Conservation (phyloP, 345 rosid genomes). For the Tarenaya hassleriana region DNA sequence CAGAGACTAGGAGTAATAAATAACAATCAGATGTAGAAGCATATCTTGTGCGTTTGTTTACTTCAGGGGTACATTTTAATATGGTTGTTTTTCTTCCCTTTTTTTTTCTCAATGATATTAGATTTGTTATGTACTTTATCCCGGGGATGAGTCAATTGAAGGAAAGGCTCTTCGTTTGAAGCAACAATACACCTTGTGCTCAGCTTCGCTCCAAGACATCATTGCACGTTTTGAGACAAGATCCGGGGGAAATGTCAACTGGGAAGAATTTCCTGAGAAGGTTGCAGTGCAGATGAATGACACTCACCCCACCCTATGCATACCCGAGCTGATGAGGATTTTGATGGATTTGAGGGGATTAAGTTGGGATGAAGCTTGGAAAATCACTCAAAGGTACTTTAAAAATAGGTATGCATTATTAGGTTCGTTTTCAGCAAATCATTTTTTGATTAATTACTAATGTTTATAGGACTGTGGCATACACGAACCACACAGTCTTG, state of each 20-base stretch:
- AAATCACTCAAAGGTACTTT: slow-evolving; percentile 60
- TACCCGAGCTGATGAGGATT: slow-evolving; percentile 71
- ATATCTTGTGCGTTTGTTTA: too few species aligned
- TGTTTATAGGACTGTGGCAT: slow-evolving; percentile 59
- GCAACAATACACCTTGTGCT: slow-evolving; percentile 79
- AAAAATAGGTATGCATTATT: neutral
- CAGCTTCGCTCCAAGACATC: slow-evolving; percentile 81
- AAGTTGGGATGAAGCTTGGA: slow-evolving; percentile 71
- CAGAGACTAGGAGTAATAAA: too few species aligned
- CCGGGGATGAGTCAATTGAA: slow-evolving; percentile 74
- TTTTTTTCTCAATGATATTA: slow-evolving; percentile 18
- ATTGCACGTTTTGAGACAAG: slow-evolving; percentile 66
- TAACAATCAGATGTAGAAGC: too few species aligned
- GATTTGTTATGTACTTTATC: slow-evolving; percentile 72
- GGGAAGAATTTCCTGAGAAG: slow-evolving; percentile 75
- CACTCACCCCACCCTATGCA: slow-evolving; percentile 77
- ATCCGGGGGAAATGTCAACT: slow-evolving; percentile 46
- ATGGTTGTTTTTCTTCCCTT: neutral
- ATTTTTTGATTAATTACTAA: slow-evolving; percentile 3
- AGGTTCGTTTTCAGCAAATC: neutral
- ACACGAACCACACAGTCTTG: slow-evolving; percentile 79
- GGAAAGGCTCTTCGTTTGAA: slow-evolving; percentile 75
- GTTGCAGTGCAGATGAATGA: slow-evolving; percentile 87
- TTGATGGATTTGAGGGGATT: slow-evolving; percentile 68
- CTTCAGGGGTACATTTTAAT: neutral